Evolutionary conservation across 2,329 filamentous ascomycete species (phyloP).

Genomic region (Fusarium anthophilum): DNA sequence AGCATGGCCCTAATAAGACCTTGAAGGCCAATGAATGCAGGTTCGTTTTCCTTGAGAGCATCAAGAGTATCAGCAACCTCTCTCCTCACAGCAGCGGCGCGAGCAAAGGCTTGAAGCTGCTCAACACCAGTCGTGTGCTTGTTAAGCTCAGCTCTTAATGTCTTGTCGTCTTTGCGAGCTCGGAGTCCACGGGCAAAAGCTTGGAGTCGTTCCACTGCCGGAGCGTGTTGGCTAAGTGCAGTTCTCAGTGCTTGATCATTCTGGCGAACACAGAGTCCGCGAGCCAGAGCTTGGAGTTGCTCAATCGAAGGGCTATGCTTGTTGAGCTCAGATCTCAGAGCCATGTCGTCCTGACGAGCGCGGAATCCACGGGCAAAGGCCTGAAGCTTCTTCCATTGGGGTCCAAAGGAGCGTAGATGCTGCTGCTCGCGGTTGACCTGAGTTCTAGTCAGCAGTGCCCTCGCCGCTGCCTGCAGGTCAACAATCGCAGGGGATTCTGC

Average conservation of each 20-base stretch:
- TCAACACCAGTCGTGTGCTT: conserved; percentile 55
- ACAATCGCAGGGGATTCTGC: conserved; percentile 60
- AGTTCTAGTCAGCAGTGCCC: conserved; percentile 68
- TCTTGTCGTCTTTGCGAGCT: conserved; percentile 31
- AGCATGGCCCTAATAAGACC: conserved; percentile 70
- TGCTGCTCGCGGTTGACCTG: conserved; percentile 62
- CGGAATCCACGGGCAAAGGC: conserved; percentile 57
- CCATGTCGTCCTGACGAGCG: conserved; percentile 54
- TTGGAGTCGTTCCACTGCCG: conserved; percentile 58
- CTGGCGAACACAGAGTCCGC: conserved; percentile 47
- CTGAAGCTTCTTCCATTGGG: conserved; percentile 59
- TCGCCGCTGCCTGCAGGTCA: conserved; percentile 71
- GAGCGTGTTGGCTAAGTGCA: conserved; percentile 57
- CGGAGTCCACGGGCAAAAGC: conserved; percentile 57
- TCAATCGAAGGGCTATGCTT: conserved; percentile 55
- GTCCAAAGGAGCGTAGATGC: conserved; percentile 59
- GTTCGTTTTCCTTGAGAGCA: conserved; percentile 57
- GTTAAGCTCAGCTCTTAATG: conserved; percentile 59
- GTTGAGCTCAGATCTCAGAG: conserved; percentile 58
- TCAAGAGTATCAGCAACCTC: conserved; percentile 60
- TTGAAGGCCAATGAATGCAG: conserved; percentile 63
- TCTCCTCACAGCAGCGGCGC: conserved; percentile 64
- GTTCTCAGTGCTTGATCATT: conserved; percentile 50
- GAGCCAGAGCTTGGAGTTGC: conserved; percentile 60
- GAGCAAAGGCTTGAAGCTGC: conserved; percentile 61